Conservation (phyloP, 352 stramenopile species). For the Pelagophyceae sp. region DNA sequence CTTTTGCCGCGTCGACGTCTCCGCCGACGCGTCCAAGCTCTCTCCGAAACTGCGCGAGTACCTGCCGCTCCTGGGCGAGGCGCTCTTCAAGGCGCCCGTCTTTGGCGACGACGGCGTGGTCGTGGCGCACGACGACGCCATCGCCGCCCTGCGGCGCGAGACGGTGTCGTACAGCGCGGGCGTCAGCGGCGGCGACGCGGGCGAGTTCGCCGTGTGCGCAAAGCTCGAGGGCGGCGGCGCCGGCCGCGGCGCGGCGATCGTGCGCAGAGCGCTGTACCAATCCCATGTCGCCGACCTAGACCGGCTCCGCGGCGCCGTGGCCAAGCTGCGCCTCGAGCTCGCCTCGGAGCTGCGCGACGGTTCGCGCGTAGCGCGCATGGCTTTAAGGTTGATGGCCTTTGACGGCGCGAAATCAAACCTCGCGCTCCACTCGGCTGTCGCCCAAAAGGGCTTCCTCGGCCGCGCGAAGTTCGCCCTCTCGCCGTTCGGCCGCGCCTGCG, state of each 20-base stretch:
- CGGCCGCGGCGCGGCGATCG: slow-evolving; percentile 25
- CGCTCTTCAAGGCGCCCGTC: slow-evolving; percentile 37
- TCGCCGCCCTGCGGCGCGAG: slow-evolving; percentile 33
- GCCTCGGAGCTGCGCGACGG: slow-evolving; percentile 31
- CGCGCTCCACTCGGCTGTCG: neutral
- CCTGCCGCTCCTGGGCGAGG: slow-evolving; percentile 37
- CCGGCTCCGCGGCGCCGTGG: slow-evolving; percentile 30
- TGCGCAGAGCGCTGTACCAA: slow-evolving; percentile 26
- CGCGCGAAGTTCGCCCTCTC: neutral
- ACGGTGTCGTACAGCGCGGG: slow-evolving; percentile 36
- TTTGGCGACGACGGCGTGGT: slow-evolving; percentile 30
- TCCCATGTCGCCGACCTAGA: slow-evolving; percentile 30
- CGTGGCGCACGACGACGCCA: slow-evolving; percentile 32
- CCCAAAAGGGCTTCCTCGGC: neutral
- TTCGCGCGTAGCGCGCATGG: slow-evolving; percentile 23
- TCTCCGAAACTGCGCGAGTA: slow-evolving; percentile 28
- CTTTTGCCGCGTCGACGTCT: slow-evolving; percentile 36
- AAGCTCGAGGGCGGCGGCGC: slow-evolving; percentile 28
- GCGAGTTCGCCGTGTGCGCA: slow-evolving; percentile 29
- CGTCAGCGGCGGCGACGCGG: slow-evolving; percentile 29
- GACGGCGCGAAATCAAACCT: slow-evolving; percentile 28
- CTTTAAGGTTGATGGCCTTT: slow-evolving; percentile 28
- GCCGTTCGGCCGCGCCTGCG: neutral
- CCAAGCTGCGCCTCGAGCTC: slow-evolving; percentile 36
- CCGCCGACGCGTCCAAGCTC: slow-evolving; percentile 30